A percentile compares a stretch with the other conserved stretches of the same genome.
phyloP scores from a whole-genome alignment of 176 grass and related monocot species.

The Oryza longistaminata region DNA sequence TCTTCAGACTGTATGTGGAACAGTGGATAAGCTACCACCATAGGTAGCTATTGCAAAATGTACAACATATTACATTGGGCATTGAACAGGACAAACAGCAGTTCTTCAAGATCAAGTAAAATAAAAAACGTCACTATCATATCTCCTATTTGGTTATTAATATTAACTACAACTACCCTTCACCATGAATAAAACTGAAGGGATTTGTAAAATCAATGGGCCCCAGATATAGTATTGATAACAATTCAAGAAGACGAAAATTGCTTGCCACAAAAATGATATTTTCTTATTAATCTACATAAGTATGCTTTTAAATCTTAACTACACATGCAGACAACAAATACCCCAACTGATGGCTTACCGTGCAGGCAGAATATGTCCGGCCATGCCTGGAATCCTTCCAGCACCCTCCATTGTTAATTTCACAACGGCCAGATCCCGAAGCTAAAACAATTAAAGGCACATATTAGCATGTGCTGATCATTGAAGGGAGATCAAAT shows the following conservation, averaged over 20 bases:
- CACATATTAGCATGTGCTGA: background rate
- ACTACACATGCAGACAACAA: too few relatives aligned
- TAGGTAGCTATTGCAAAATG: background rate
- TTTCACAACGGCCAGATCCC: constrained; percentile 81
- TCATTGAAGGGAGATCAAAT: background rate
- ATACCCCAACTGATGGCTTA: constrained; percentile 34
- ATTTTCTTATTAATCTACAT: background rate
- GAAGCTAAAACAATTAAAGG: constrained; percentile 60
- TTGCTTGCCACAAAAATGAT: background rate
- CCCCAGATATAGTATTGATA: background rate
- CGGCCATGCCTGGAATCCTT: constrained; percentile 66
- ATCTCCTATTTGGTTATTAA: background rate
- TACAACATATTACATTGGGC: background rate
- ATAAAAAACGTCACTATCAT: background rate
- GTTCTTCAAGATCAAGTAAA: background rate
- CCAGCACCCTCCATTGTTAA: constrained; percentile 98
- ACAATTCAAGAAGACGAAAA: background rate
- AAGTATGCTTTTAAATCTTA: too few relatives aligned
- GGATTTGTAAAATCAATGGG: background rate
- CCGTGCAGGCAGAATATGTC: constrained; percentile 78
- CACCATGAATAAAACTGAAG: too few relatives aligned
- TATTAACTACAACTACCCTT: background rate
- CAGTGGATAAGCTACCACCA: background rate
- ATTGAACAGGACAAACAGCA: background rate
- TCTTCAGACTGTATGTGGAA: background rate